These are phyloP conservation scores for Cucumis sativus DNA, from an alignment of 306 rosid genomes.

Conservation along the genomic window DNA sequence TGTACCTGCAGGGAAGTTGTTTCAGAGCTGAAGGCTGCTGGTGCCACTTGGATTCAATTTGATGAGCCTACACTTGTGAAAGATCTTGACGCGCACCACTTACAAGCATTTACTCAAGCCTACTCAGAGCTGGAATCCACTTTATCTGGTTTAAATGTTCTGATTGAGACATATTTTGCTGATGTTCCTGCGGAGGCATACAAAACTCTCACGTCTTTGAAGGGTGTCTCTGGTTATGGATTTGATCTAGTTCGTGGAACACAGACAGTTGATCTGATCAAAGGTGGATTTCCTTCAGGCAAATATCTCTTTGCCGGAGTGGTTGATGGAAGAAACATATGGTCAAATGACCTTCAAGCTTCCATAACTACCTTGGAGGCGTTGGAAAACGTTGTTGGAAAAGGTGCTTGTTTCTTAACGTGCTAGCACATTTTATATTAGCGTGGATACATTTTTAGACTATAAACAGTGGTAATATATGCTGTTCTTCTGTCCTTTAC, in stretches of 20 bases:
- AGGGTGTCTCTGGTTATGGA: slow-evolving; percentile 62
- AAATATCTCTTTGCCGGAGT: slow-evolving; percentile 76
- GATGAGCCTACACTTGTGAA: slow-evolving; percentile 75
- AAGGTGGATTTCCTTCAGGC: slow-evolving; percentile 60
- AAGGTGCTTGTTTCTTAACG: slow-evolving; percentile 28
- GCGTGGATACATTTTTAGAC: not conserved
- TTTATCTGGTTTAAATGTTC: slow-evolving; percentile 55
- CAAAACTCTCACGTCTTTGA: slow-evolving; percentile 61
- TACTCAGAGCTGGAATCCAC: slow-evolving; percentile 55
- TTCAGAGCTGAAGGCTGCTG: slow-evolving; percentile 68
- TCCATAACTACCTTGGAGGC: slow-evolving; percentile 37
- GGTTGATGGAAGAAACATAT: slow-evolving; percentile 84
- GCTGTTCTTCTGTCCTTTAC: not conserved
- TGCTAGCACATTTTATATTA: not conserved
- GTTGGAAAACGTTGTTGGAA: slow-evolving; percentile 55
- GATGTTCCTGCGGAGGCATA: slow-evolving; percentile 58
- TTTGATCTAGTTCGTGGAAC: slow-evolving; percentile 79
- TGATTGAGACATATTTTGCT: slow-evolving; percentile 70
- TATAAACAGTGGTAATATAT: not conserved
- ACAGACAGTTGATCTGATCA: slow-evolving; percentile 61
- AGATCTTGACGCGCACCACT: slow-evolving; percentile 62
- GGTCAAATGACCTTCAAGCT: slow-evolving; percentile 68
- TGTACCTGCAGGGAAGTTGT: slow-evolving; percentile 50
- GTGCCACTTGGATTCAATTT: slow-evolving; percentile 78
- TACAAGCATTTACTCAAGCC: slow-evolving; percentile 52